Percentiles rank a stretch among this genome's conserved stretches.
Conservation (phyloP, 441 rosid genomes). For the Eutrema salsugineum region DNA sequence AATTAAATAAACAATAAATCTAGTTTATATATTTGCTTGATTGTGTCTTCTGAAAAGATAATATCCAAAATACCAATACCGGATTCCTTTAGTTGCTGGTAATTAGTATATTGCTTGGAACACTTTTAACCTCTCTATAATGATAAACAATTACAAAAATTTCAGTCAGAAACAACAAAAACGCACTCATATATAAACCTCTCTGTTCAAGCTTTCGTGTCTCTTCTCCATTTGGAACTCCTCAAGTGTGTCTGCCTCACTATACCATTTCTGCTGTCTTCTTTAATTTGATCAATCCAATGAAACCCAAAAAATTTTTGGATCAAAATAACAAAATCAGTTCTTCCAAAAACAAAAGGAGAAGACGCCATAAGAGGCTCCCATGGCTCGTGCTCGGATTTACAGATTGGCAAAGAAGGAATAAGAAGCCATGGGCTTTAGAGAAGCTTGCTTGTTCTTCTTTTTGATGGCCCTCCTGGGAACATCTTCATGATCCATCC, state of each 20-base stretch:
- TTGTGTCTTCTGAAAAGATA: background rate
- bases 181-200: background rate
- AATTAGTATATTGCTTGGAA: constrained; percentile 3
- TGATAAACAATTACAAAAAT: constrained; percentile 26
- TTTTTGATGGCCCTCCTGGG: constrained; percentile 93
- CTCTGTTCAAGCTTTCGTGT: background rate
- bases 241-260: background rate
- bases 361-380: background rate
- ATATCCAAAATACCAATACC: background rate
- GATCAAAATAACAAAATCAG: constrained; percentile 9
- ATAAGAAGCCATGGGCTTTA: constrained; percentile 21
- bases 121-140: constrained; percentile 20
- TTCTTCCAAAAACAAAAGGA: constrained; percentile 12
- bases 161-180: constrained; percentile 6
- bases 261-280: constrained; percentile 22
- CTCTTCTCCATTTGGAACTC: constrained; percentile 19
- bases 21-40: background rate
- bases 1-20: no score
- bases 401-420: constrained; percentile 6
- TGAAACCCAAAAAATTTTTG: constrained; percentile 24
- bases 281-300: constrained; percentile 8
- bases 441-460: constrained; percentile 84
- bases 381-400: constrained; percentile 15
- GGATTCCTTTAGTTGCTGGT: background rate
- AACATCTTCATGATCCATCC: constrained; percentile 99